A percentile compares a stretch with the other conserved stretches of the same genome.
phyloP scores from a whole-genome alignment of 495 filamentous ascomycete genomes.

The Mycothermus thermophilus region DNA sequence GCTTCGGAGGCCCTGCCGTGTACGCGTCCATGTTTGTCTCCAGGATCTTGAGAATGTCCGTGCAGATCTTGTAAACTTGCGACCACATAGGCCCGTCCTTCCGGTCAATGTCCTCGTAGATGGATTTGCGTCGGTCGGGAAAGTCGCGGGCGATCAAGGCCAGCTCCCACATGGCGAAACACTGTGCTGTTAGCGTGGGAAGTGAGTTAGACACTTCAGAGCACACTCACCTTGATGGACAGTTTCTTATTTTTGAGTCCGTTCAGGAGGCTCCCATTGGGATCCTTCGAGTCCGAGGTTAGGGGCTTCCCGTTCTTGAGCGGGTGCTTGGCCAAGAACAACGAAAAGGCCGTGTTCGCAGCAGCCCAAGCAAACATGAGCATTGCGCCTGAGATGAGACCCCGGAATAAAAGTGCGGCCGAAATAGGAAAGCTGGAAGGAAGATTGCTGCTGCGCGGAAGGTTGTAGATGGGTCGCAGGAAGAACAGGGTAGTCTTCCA shows the following conservation, averaged over 20 bases:
- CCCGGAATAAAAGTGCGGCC: constrained; percentile 42
- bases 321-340: constrained; percentile 66
- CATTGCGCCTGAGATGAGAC: constrained; percentile 49
- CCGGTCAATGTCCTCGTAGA: constrained; percentile 84
- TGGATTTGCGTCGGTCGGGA: constrained; percentile 56
- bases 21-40: constrained; percentile 47
- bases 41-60: constrained; percentile 52
- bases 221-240: constrained; percentile 37
- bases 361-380: constrained; percentile 60
- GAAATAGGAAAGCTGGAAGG: constrained; percentile 45
- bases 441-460: constrained; percentile 53
- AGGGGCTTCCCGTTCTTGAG: constrained; percentile 73
- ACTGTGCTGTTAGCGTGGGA: constrained; percentile 28
- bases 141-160: constrained; percentile 61
- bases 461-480: constrained; percentile 56
- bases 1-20: no score
- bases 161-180: constrained; percentile 88
- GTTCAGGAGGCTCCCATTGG: constrained; percentile 76
- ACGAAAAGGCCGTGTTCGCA: constrained; percentile 59
- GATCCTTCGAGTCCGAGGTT: constrained; percentile 70
- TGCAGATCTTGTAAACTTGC: constrained; percentile 54
- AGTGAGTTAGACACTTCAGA: constrained; percentile 1
- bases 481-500: constrained; percentile 57
- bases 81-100: constrained; percentile 65
- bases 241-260: constrained; percentile 66